Evolutionary conservation across 257 asterid genomes (phyloP).

Genomic region (Striga asiatica): DNA sequence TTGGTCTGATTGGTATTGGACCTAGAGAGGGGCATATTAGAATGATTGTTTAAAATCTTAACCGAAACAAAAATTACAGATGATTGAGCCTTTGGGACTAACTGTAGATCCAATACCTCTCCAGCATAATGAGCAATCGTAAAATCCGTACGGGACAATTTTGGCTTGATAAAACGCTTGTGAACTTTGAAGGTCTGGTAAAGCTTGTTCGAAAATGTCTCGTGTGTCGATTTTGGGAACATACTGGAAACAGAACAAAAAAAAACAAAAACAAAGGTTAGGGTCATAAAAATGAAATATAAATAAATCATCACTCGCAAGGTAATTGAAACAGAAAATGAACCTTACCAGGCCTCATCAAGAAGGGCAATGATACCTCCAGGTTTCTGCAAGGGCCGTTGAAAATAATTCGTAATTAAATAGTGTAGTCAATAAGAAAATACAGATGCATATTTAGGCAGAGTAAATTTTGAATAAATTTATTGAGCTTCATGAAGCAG

Average conservation of each 20-base stretch:
- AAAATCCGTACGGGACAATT: slow-evolving; percentile 86
- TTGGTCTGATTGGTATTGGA: slow-evolving; percentile 83
- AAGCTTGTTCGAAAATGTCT: slow-evolving; percentile 88
- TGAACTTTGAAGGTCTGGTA: slow-evolving; percentile 83
- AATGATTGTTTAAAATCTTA: slow-evolving; percentile 9
- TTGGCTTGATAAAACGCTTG: slow-evolving; percentile 91
- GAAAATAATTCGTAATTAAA: not conserved
- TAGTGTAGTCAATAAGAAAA: not conserved
- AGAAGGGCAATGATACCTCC: slow-evolving; percentile 97
- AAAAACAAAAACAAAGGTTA: slow-evolving; percentile 15
- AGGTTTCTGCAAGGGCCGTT: slow-evolving; percentile 66
- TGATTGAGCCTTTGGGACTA: not conserved
- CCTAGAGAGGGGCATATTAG: slow-evolving; percentile 38
- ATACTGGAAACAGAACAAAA: slow-evolving; percentile 47
- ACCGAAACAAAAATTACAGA: slow-evolving; percentile 12
- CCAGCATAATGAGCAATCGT: slow-evolving; percentile 95
- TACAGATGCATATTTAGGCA: not conserved
- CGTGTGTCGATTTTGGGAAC: slow-evolving; percentile 98
- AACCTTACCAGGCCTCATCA: slow-evolving; percentile 88
- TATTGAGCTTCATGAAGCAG: too few species aligned
- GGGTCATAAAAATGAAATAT: slow-evolving; percentile 9
- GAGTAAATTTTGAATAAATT: too few species aligned
- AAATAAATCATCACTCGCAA: slow-evolving; percentile 9
- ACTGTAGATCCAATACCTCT: slow-evolving; percentile 50
- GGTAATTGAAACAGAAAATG: not conserved